Conservation (phyloP, 2,329 filamentous ascomycete genomes). For the Exophiala oligosperma region DNA sequence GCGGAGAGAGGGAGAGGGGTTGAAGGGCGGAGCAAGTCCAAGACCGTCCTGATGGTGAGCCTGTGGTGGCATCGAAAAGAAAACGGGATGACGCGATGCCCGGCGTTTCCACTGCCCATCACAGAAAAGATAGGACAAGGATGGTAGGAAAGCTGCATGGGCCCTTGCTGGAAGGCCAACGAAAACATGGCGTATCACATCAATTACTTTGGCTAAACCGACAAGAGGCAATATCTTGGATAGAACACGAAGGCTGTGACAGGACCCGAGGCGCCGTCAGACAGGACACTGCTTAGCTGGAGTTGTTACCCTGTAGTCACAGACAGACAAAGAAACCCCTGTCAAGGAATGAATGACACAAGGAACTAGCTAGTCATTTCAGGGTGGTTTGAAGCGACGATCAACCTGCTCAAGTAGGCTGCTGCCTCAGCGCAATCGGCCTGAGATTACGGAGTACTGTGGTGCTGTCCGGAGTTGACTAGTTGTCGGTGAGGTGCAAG, state of each 20-base stretch:
- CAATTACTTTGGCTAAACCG: neutral
- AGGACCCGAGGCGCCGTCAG: too few relatives aligned
- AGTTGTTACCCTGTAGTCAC: too few relatives aligned
- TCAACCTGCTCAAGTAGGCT: too few relatives aligned
- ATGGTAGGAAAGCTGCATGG: neutral
- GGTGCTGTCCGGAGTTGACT: too few relatives aligned
- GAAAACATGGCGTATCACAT: neutral
- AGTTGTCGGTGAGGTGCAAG: too few relatives aligned
- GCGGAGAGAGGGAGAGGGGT: neutral
- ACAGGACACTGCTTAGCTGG: too few relatives aligned
- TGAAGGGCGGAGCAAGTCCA: neutral
- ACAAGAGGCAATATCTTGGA: neutral
- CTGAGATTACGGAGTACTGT: neutral
- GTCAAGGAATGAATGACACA: too few relatives aligned
- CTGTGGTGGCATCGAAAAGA: neutral
- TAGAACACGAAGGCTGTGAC: too few relatives aligned
- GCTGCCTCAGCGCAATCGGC: too few relatives aligned
- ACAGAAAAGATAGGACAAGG: neutral
- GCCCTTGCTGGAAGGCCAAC: neutral
- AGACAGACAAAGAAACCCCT: too few relatives aligned
- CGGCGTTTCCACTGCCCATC: neutral
- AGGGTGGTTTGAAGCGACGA: neutral
- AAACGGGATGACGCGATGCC: conserved; percentile 3
- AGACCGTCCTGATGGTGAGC: neutral
- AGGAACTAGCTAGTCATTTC: too few relatives aligned